Evolutionary conservation across 192 early-diverging fungal species (phyloP).

Genomic region (Funneliformis geosporum): DNA sequence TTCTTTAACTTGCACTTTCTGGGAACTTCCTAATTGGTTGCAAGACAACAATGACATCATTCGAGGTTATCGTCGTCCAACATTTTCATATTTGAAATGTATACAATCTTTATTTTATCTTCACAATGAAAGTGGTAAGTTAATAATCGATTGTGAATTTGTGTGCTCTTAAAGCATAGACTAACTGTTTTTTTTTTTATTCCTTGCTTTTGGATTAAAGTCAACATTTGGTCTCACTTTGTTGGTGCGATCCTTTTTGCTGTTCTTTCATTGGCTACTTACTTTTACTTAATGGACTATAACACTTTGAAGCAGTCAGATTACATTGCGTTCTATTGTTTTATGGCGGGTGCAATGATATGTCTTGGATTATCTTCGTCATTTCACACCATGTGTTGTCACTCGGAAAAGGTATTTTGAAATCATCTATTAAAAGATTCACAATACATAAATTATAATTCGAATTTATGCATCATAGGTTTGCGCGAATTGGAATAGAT

Average conservation of each 20-base stretch:
- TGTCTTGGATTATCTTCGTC: conserved; percentile 78
- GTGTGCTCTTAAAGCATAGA: background rate
- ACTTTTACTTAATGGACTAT: conserved; percentile 41
- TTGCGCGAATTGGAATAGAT: conserved; percentile 71
- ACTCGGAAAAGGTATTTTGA: conserved; percentile 64
- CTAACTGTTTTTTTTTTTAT: background rate
- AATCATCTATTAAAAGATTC: too few relatives aligned
- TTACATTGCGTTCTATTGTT: conserved; percentile 66
- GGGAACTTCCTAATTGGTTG: conserved; percentile 74
- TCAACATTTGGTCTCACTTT: conserved; percentile 87
- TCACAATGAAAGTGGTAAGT: conserved; percentile 86
- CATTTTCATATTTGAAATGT: conserved; percentile 75
- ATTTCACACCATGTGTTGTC: conserved; percentile 83
- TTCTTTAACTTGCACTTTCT: conserved; percentile 36
- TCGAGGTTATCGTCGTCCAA: conserved; percentile 72
- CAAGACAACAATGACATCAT: conserved; percentile 81
- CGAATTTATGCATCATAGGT: conserved; percentile 4
- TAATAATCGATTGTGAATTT: background rate
- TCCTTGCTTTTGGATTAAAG: conserved; percentile 27
- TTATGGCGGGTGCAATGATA: conserved; percentile 65
- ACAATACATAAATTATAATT: background rate
- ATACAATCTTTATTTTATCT: conserved; percentile 73
- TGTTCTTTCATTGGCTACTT: conserved; percentile 47
- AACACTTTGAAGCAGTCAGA: conserved; percentile 64
- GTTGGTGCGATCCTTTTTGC: conserved; percentile 66